A percentile compares a stretch with the other conserved stretches of the same genome.
Evolutionary conservation across 2,329 filamentous ascomycete species (phyloP).

Genomic region (Aureobasidium sp.): DNA sequence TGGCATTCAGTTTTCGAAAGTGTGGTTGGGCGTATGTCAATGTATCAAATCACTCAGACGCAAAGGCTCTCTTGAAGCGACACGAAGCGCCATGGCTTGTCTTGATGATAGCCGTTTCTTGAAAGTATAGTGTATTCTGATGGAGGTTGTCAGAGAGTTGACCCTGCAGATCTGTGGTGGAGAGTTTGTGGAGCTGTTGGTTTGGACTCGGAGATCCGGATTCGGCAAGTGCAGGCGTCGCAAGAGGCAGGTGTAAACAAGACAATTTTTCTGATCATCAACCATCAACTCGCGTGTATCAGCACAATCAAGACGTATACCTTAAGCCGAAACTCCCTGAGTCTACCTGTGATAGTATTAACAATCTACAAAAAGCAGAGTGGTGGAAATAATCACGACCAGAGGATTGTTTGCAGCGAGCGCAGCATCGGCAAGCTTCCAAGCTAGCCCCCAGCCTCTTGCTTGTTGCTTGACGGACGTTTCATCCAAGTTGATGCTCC

Average conservation of each 20-base stretch:
- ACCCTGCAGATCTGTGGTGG: not conserved
- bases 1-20: too few species aligned
- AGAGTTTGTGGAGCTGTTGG: not conserved
- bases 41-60: too few species aligned
- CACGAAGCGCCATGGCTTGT: too few species aligned
- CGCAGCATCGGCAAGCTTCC: not conserved
- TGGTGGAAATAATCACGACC: not conserved
- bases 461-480: not conserved
- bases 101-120: too few species aligned
- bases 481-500: conserved; percentile 5
- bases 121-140: too few species aligned
- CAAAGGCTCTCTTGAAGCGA: too few species aligned
- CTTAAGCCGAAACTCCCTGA: not conserved
- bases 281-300: not conserved
- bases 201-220: not conserved
- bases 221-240: conserved; percentile 6
- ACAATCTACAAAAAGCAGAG: not conserved
- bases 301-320: not conserved
- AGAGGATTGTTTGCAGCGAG: not conserved
- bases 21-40: too few species aligned
- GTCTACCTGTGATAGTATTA: not conserved
- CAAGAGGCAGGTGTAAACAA: not conserved
- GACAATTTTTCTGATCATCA: not conserved
- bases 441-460: conserved; percentile 1
- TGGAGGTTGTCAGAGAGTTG: not conserved